phyloP scores from a whole-genome alignment of 1,139 yeast species.

The Keqinozyma sinolaborantium region DNA sequence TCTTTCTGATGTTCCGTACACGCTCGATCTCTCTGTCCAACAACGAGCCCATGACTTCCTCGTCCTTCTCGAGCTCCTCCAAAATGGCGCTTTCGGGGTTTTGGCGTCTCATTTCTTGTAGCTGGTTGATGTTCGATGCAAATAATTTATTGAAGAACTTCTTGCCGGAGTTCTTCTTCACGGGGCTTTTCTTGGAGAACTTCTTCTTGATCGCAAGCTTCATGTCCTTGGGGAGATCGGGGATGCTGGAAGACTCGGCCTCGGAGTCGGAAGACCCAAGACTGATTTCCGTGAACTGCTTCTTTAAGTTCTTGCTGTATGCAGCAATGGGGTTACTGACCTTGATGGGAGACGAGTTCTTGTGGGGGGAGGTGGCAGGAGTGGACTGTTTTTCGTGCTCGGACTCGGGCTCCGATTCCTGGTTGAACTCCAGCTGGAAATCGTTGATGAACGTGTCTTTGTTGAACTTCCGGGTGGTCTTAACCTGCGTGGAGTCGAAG shows the following conservation, averaged over 20 bases:
- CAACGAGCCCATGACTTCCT: slow-evolving; percentile 44
- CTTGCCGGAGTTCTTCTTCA: slow-evolving; percentile 5
- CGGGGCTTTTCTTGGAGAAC: slow-evolving; percentile 20
- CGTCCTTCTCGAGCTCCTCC: slow-evolving; percentile 38
- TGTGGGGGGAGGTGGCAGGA: slow-evolving; percentile 30
- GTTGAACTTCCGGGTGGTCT: slow-evolving; percentile 18
- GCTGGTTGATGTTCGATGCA: slow-evolving; percentile 34
- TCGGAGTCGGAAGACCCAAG: slow-evolving; percentile 22
- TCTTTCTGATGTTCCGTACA: slow-evolving; percentile 46
- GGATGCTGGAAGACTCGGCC: slow-evolving; percentile 14
- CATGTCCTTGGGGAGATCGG: slow-evolving; percentile 35
- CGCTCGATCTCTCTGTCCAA: slow-evolving; percentile 63
- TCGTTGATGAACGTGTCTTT: slow-evolving; percentile 31
- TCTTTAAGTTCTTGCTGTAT: neutral
- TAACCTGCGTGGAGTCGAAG: slow-evolving; percentile 15
- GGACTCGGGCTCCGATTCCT: slow-evolving; percentile 1
- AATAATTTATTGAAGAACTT: slow-evolving; percentile 24
- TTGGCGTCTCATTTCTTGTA: slow-evolving; percentile 19
- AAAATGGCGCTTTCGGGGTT: slow-evolving; percentile 29
- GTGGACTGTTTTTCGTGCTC: slow-evolving; percentile 8
- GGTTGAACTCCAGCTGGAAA: slow-evolving; percentile 18
- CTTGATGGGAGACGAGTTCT: slow-evolving; percentile 16
- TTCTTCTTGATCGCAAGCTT: slow-evolving; percentile 32
- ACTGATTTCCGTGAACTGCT: slow-evolving; percentile 1
- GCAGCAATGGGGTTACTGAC: neutral